phyloP scores from a whole-genome alignment of 306 rosid genomes.

The Hippophae gyantsensis region DNA sequence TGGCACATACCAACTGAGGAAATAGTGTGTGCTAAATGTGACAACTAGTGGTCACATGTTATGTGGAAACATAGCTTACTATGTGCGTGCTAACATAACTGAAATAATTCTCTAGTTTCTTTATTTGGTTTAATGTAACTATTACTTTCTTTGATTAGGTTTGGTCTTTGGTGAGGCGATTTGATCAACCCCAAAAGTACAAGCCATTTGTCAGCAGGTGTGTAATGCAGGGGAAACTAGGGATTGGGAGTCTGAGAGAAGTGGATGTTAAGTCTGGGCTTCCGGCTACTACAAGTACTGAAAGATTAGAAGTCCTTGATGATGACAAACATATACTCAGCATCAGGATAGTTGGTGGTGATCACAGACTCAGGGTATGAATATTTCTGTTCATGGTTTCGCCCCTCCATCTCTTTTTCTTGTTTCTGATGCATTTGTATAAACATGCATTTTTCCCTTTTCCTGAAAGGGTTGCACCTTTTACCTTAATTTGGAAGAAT shows the following conservation, averaged over 20 bases:
- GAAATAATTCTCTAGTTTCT: not conserved
- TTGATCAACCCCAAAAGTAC: constrained; percentile 87
- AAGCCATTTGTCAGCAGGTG: constrained; percentile 91
- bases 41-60: not conserved
- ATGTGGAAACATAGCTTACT: not conserved
- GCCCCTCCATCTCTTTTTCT: not conserved
- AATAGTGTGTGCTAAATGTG: not conserved
- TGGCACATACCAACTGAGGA: not conserved
- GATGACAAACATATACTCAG: constrained; percentile 81
- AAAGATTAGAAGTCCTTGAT: constrained; percentile 84
- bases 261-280: constrained; percentile 93
- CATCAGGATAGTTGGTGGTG: constrained; percentile 78
- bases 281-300: constrained; percentile 94
- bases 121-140: too few species aligned
- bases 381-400: not conserved
- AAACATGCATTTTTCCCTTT: too few species aligned
- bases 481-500: too few species aligned
- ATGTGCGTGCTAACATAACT: not conserved
- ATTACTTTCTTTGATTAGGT: constrained; percentile 36
- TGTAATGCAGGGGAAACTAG: constrained; percentile 74
- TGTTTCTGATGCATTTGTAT: not conserved
- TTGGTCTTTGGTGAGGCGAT: constrained; percentile 92
- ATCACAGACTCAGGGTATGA: constrained; percentile 89
- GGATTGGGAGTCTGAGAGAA: constrained; percentile 83
- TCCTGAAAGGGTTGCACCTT: too few species aligned